phyloP scores from a whole-genome alignment of 2,329 filamentous ascomycete genomes.

The Calonectria honghensis region DNA sequence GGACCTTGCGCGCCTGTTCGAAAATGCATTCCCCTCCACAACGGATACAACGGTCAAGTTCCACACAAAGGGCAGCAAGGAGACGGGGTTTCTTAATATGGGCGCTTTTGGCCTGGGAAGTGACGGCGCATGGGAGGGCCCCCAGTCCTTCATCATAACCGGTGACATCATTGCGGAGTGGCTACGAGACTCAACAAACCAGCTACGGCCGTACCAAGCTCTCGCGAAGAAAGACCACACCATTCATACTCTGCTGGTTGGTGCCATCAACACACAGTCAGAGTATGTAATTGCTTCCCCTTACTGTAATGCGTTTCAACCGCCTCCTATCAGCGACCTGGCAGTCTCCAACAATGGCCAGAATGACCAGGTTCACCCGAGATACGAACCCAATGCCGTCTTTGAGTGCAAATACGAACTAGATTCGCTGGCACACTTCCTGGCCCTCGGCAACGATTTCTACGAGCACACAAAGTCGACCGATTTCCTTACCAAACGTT shows the following conservation, averaged over 20 bases:
- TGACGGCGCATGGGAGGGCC: slow-evolving; percentile 83
- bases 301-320: slow-evolving; percentile 99
- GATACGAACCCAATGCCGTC: slow-evolving; percentile 88
- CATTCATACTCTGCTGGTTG: slow-evolving; percentile 87
- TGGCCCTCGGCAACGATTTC: slow-evolving; percentile 90
- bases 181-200: slow-evolving; percentile 94
- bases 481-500: slow-evolving; percentile 86
- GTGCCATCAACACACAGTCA: slow-evolving; percentile 96
- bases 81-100: slow-evolving; percentile 61
- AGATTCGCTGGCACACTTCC: slow-evolving; percentile 94
- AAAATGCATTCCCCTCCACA: slow-evolving; percentile 92
- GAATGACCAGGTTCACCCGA: slow-evolving; percentile 88
- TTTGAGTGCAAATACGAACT: slow-evolving; percentile 99
- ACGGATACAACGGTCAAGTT: slow-evolving; percentile 93
- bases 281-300: slow-evolving; percentile 96
- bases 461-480: slow-evolving; percentile 85
- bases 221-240: slow-evolving; percentile 87
- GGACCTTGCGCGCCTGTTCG: slow-evolving; percentile 93
- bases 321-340: slow-evolving; percentile 88
- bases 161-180: slow-evolving; percentile 96
- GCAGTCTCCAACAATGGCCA: slow-evolving; percentile 85
- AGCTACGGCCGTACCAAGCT: slow-evolving; percentile 91
- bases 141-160: slow-evolving; percentile 94
- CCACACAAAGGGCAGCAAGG: slow-evolving; percentile 79
- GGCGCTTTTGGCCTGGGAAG: slow-evolving; percentile 61